A percentile compares a stretch with the other conserved stretches of the same genome.
Conservation (phyloP, 2,329 filamentous ascomycete genomes). For the Pseudogymnoascus sp. region DNA sequence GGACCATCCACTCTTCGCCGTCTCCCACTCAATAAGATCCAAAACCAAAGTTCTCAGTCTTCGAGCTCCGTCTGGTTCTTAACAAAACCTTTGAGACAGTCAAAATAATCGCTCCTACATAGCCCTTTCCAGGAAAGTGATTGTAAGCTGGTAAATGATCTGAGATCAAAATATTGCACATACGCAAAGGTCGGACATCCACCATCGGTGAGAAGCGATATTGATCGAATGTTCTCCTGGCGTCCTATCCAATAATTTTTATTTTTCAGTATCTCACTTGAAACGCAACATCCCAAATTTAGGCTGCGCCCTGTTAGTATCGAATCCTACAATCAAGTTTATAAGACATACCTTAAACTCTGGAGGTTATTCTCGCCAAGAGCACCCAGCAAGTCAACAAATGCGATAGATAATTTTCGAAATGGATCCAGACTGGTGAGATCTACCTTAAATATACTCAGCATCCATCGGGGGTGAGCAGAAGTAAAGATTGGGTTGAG, state of each 20-base stretch:
- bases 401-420: neutral
- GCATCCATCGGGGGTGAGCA: neutral
- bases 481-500: neutral
- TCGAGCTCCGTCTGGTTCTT: neutral
- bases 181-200: neutral
- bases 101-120: neutral
- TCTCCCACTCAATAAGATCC: neutral
- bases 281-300: neutral
- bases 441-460: neutral
- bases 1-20: too few relatives aligned
- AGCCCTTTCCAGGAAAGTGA: neutral
- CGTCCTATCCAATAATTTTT: neutral
- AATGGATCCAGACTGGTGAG: neutral
- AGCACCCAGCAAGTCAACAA: neutral
- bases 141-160: neutral
- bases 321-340: neutral
- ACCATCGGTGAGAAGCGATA: neutral
- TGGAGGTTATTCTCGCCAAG: neutral
- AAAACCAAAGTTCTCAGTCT: neutral
- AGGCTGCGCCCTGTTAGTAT: neutral
- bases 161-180: neutral
- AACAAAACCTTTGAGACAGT: neutral
- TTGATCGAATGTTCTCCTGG: neutral
- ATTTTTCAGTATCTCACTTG: neutral
- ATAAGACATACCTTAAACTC: neutral